These are phyloP conservation scores for Pseudohalonectria lignicola DNA, from an alignment of 2,329 filamentous ascomycete species.

Conservation along the genomic window DNA sequence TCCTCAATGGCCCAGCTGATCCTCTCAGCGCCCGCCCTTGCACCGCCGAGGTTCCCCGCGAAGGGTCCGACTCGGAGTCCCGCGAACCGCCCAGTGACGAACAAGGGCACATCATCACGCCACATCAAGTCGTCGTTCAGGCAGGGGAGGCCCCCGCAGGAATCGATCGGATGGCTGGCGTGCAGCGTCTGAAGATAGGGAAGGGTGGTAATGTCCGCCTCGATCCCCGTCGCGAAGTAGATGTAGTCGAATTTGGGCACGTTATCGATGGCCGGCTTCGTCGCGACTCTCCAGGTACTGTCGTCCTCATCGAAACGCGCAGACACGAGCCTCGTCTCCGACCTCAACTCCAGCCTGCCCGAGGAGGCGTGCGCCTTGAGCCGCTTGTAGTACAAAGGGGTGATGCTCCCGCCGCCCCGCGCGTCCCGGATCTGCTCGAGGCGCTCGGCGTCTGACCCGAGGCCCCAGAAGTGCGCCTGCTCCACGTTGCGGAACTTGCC, in stretches of 20 bases:
- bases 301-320: constrained; percentile 35
- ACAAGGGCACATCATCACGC: constrained; percentile 54
- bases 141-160: constrained; percentile 57
- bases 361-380: constrained; percentile 46
- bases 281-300: constrained; percentile 30
- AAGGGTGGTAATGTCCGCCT: constrained; percentile 49
- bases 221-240: constrained; percentile 59
- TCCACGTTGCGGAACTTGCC: constrained; percentile 72
- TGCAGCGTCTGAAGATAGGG: constrained; percentile 51
- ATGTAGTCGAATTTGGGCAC: constrained; percentile 2
- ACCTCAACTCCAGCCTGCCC: constrained; percentile 42
- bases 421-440: constrained; percentile 54
- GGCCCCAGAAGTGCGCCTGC: constrained; percentile 67
- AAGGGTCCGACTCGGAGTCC: constrained; percentile 9
- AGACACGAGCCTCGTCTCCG: constrained; percentile 42
- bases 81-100: constrained; percentile 9
- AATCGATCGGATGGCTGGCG: constrained; percentile 47
- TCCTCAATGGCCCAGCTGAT: constrained; percentile 6
- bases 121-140: constrained; percentile 69
- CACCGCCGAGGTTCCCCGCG: constrained; percentile 9
- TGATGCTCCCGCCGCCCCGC: constrained; percentile 67
- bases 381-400: constrained; percentile 55
- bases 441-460: constrained; percentile 59
- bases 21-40: constrained; percentile 8
- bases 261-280: constrained; percentile 29